phyloP scores from a whole-genome alignment of 2,329 filamentous ascomycete species.

The Stemphylium lycopersici region DNA sequence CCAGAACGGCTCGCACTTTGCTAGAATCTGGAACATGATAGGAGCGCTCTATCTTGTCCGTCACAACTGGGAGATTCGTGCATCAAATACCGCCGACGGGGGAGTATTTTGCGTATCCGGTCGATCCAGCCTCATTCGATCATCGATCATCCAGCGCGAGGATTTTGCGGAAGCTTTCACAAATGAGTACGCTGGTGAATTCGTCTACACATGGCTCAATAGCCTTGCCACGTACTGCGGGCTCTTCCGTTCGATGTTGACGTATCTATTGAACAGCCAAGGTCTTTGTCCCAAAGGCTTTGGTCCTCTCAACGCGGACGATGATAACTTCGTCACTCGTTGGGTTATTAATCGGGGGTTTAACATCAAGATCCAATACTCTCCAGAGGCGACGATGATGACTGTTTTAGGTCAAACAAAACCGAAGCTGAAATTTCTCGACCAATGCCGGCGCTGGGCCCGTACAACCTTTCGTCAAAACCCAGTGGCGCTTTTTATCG shows the following conservation, averaged over 20 bases:
- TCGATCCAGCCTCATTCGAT: slow-evolving; percentile 35
- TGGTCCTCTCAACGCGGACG: slow-evolving; percentile 35
- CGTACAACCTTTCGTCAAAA: slow-evolving; percentile 35
- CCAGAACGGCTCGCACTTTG: background rate
- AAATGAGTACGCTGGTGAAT: slow-evolving; percentile 9
- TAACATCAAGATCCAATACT: slow-evolving; percentile 61
- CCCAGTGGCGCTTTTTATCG: slow-evolving; percentile 24
- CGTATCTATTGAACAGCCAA: background rate
- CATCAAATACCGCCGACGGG: slow-evolving; percentile 40
- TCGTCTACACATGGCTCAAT: background rate
- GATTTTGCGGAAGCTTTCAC: slow-evolving; percentile 18
- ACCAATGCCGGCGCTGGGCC: slow-evolving; percentile 36
- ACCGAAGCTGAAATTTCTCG: slow-evolving; percentile 19
- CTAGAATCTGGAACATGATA: slow-evolving; percentile 32
- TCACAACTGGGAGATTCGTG: slow-evolving; percentile 43
- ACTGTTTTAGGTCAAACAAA: slow-evolving; percentile 51
- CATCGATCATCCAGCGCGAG: slow-evolving; percentile 26
- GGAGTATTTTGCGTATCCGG: slow-evolving; percentile 44
- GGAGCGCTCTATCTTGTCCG: slow-evolving; percentile 38
- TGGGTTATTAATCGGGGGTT: slow-evolving; percentile 56
- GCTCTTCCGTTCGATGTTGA: slow-evolving; percentile 7
- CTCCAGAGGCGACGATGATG: slow-evolving; percentile 54
- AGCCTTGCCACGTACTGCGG: background rate
- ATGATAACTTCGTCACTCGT: slow-evolving; percentile 59
- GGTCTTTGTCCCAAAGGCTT: slow-evolving; percentile 3